These are phyloP conservation scores for Karstenula rhodostoma DNA, from an alignment of 2,329 filamentous ascomycete genomes.

Conservation along the genomic window DNA sequence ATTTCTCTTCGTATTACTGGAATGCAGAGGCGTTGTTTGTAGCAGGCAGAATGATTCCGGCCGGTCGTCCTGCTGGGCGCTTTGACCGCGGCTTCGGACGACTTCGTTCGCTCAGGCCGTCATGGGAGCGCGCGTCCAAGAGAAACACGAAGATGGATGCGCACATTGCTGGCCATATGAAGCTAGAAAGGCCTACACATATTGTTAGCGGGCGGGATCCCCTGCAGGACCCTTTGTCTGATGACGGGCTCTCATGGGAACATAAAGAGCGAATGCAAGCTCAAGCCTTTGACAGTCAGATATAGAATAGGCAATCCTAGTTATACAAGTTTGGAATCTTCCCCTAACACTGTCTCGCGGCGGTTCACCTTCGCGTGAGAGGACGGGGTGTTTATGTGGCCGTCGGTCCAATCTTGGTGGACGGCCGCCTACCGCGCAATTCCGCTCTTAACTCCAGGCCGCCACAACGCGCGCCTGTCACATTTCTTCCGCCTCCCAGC, in stretches of 20 bases:
- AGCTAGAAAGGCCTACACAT: conserved; percentile 9
- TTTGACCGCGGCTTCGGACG: conserved; percentile 2
- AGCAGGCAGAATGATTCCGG: not conserved
- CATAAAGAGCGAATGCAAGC: too few relatives aligned
- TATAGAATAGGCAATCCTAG: too few relatives aligned
- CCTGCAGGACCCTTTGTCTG: not conserved
- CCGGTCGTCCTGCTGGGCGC: not conserved
- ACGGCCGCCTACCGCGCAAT: conserved; percentile 1
- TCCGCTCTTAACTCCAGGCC: conserved; percentile 16
- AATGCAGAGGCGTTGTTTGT: not conserved
- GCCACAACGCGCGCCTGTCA: conserved; percentile 12
- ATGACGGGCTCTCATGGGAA: too few relatives aligned
- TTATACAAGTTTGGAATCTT: too few relatives aligned
- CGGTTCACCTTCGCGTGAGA: too few relatives aligned
- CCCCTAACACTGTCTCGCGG: too few relatives aligned
- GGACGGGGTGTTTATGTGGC: not conserved
- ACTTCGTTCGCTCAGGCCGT: conserved; percentile 4
- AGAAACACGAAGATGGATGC: not conserved
- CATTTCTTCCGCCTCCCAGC: not conserved
- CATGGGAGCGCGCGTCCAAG: not conserved
- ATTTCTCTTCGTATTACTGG: not conserved
- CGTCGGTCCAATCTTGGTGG: conserved; percentile 7
- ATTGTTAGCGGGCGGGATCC: not conserved
- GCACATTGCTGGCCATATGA: not conserved
- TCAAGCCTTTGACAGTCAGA: too few relatives aligned